Evolutionary conservation across 2,329 filamentous ascomycete species (phyloP).

Genomic region (Delphinella strobiligena): DNA sequence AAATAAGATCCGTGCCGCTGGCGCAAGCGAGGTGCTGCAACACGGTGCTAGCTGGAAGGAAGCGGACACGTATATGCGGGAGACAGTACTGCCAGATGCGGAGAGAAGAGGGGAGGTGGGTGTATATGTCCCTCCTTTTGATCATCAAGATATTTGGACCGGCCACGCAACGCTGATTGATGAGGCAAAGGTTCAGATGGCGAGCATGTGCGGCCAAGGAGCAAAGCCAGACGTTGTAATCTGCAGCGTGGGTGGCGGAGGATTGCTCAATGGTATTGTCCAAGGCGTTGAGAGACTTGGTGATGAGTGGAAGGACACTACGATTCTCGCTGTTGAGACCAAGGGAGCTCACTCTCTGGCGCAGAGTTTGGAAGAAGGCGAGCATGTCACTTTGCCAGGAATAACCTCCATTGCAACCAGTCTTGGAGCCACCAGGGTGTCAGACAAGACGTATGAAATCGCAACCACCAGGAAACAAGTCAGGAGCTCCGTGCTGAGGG

Average conservation of each 20-base stretch:
- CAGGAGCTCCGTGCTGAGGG: conserved; percentile 51
- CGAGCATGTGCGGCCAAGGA: conserved; percentile 19
- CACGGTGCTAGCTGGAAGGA: conserved; percentile 56
- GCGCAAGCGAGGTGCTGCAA: conserved; percentile 54
- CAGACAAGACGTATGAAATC: conserved; percentile 55
- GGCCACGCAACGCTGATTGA: conserved; percentile 50
- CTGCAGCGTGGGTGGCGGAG: conserved; percentile 71
- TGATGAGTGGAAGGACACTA: conserved; percentile 19
- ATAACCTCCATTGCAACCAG: conserved; percentile 69
- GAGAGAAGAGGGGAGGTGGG: conserved; percentile 31
- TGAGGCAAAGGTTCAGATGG: conserved; percentile 32
- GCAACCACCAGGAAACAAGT: conserved; percentile 39
- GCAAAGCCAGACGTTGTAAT: conserved; percentile 55
- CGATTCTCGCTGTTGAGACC: conserved; percentile 66
- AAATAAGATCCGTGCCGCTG: conserved; percentile 55
- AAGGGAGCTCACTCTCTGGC: conserved; percentile 58
- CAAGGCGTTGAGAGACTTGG: conserved; percentile 47
- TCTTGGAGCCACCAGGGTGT: conserved; percentile 62
- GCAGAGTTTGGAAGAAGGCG: conserved; percentile 44
- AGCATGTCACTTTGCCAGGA: conserved; percentile 46
- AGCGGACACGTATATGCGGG: conserved; percentile 55
- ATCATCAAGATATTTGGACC: conserved; percentile 55
- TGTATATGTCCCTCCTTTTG: conserved; percentile 60
- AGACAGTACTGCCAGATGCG: conserved; percentile 38
- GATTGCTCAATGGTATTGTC: conserved; percentile 65